Evolutionary conservation across 306 rosid species (phyloP), one percentile per base, ranked within the genome.

Genomic region (Luffa acutangula): DNA sequence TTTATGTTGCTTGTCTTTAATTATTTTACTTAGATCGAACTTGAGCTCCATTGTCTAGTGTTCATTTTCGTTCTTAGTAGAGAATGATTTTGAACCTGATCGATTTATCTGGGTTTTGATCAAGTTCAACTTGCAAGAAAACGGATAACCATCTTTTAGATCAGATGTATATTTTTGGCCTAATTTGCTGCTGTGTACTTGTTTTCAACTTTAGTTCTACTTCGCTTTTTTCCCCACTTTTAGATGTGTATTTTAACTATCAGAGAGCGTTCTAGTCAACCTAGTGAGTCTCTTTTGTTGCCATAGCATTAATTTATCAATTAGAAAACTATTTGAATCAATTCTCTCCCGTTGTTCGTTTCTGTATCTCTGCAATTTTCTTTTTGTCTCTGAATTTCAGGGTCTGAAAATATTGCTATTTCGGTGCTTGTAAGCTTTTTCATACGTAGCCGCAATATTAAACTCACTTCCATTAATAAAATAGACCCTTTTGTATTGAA

Each of bases 371-470:
- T 25, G 57, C 42, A 7, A 7, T 11, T 75, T 46, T 64, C 21
- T 17, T 20, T 69, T 57, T 57, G 13, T 69, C 1, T 77, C 72
- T 57, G 58, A 62, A 42, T 5, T 46, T 58, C 57, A 49, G 39
- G 82, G 63, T 76, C 82, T 79, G 76, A 49, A 59, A 71, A 25
- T 69, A 70, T 62, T 79, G 53, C 81, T 74, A 59, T 54, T 17
- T 75, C 33, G 2, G 78, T 76, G 42, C 62, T 72, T 58, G 18
- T 7, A 21, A 42, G 39, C 77, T 81, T 86, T 83, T 43, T 81
- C 82, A 37, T 67, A 65, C 83, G n/a, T 59, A 76, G 85, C 89
- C 83, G 82, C 87, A 66, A 76, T 62, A 37, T 63, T 84, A 74
- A 66, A 48, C 66, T 78, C 62, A 34, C 53, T 77, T 49, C 73